Evolutionary conservation across 2,329 filamentous ascomycete species (phyloP).

Genomic region (Fusarium sarcochroum): DNA sequence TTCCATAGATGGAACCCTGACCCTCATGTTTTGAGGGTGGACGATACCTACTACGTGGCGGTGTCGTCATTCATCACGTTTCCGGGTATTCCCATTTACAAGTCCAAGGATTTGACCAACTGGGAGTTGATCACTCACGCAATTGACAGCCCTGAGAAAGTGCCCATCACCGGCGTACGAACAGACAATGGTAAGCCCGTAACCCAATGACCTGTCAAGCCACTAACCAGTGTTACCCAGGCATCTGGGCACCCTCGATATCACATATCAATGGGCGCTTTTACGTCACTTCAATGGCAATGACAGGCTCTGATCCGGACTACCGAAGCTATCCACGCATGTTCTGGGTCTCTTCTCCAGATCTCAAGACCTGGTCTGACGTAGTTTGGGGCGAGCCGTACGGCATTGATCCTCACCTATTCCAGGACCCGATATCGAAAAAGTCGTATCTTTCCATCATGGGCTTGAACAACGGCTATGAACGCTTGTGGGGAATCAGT

Average conservation of each 20-base stretch:
- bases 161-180: slow-evolving; percentile 6
- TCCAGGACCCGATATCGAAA: slow-evolving; percentile 20
- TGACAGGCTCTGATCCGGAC: slow-evolving; percentile 12
- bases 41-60: slow-evolving; percentile 35
- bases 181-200: slow-evolving; percentile 6
- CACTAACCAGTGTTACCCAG: not conserved
- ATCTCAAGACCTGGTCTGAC: slow-evolving; percentile 29
- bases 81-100: slow-evolving; percentile 38
- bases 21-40: slow-evolving; percentile 30
- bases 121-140: slow-evolving; percentile 37
- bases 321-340: slow-evolving; percentile 14
- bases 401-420: slow-evolving; percentile 28
- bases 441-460: slow-evolving; percentile 23
- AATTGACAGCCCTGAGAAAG: slow-evolving; percentile 1
- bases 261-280: slow-evolving; percentile 20
- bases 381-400: slow-evolving; percentile 25
- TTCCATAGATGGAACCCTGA: slow-evolving; percentile 34
- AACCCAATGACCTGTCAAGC: too few species aligned
- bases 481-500: slow-evolving; percentile 22
- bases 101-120: slow-evolving; percentile 33
- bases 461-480: slow-evolving; percentile 19
- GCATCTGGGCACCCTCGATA: slow-evolving; percentile 23
- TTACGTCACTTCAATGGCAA: slow-evolving; percentile 22
- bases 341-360: slow-evolving; percentile 20
- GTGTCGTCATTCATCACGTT: slow-evolving; percentile 41